These are phyloP conservation scores for Eutrema yunnanense DNA, from an alignment of 345 rosid genomes.

Conservation along the genomic window DNA sequence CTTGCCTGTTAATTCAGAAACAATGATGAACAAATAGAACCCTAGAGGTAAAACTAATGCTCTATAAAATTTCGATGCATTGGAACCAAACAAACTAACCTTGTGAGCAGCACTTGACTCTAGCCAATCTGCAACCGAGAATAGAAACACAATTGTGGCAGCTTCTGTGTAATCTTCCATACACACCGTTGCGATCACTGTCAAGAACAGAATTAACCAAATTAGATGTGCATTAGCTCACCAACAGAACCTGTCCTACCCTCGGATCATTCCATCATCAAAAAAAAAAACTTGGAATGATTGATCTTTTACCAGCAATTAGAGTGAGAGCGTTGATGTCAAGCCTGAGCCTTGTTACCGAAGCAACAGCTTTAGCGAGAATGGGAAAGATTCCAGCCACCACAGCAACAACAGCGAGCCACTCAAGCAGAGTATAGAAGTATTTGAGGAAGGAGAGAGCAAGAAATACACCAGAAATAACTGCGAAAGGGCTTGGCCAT, in stretches of 20 bases:
- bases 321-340: constrained; percentile 61
- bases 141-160: constrained; percentile 73
- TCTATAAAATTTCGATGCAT: not conserved
- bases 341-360: constrained; percentile 45
- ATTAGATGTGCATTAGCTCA: not conserved
- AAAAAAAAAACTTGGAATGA: too few relatives aligned
- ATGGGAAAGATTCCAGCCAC: constrained; percentile 55
- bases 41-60: not conserved
- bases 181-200: constrained; percentile 71
- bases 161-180: constrained; percentile 78
- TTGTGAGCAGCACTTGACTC: constrained; percentile 82
- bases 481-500: constrained; percentile 76
- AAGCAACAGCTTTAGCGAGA: constrained; percentile 39
- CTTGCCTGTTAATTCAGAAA: constrained; percentile 45
- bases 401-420: constrained; percentile 60
- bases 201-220: not conserved
- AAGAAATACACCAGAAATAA: constrained; percentile 52
- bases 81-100: constrained; percentile 28
- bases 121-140: constrained; percentile 80
- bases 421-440: constrained; percentile 37
- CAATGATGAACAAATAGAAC: not conserved
- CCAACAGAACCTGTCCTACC: not conserved
- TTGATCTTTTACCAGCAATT: constrained; percentile 50
- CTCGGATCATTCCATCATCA: not conserved
- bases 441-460: constrained; percentile 47